These are phyloP conservation scores for Eucalyptus polybractea DNA, from an alignment of 345 rosid species.

Conservation along the genomic window DNA sequence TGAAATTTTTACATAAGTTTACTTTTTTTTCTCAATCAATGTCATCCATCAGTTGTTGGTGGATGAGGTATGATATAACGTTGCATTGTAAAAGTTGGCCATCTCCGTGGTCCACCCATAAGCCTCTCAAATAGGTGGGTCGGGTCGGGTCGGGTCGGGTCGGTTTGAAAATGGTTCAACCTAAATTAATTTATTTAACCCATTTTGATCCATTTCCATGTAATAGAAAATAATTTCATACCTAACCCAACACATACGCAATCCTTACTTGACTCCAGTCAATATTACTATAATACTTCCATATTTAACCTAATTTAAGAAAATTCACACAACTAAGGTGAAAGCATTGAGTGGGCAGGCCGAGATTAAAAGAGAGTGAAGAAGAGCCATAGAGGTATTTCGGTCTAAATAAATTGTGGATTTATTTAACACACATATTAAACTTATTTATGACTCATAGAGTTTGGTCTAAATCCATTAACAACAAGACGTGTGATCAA, in stretches of 20 bases:
- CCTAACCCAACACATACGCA: too few relatives aligned
- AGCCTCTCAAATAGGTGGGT: neutral
- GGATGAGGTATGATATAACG: neutral
- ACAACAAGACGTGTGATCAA: neutral
- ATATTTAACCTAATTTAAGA: neutral
- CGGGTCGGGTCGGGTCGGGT: rapidly evolving
- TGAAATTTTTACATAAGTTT: neutral
- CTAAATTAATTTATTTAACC: too few relatives aligned
- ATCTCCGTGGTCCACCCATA: neutral
- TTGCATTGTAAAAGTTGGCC: neutral
- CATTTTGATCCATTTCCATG: too few relatives aligned
- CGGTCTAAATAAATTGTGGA: too few relatives aligned
- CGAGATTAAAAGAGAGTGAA: too few relatives aligned
- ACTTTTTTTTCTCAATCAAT: rapidly evolving
- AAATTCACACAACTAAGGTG: neutral
- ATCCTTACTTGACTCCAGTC: rapidly evolving
- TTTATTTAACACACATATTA: too few relatives aligned
- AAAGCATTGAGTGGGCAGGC: neutral
- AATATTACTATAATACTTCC: too few relatives aligned
- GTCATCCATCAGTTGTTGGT: neutral
- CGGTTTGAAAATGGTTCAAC: rapidly evolving
- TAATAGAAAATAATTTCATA: too few relatives aligned
- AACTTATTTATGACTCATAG: too few relatives aligned
- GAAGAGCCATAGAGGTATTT: too few relatives aligned
- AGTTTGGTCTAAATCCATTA: neutral